Evolutionary conservation across 768 basidiomycete genomes (phyloP), one percentile per base, ranked within the genome.

Genomic region (Podaxis pistillaris): DNA sequence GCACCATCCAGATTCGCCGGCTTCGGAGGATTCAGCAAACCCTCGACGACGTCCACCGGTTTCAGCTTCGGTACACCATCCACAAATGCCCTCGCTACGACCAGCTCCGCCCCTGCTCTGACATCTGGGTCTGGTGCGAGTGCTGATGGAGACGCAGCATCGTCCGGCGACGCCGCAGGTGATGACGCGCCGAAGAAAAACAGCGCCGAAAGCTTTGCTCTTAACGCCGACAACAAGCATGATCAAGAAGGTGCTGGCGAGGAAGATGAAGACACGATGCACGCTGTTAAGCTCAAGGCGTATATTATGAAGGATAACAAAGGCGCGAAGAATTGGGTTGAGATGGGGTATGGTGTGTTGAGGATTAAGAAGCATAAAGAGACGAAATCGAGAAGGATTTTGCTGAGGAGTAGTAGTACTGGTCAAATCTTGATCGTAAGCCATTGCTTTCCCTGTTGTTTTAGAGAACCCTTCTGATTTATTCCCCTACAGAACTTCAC

Each of bases 161-260:
- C 40, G 15, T 11, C 44, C 13, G 61, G 54, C 28, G 28, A 62
- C 59, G 60, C 64, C 40, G 52, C 49, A 9, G 66, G 68, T 64
- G 60, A 63, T 57, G 62, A 56, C 1, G 13, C 17, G 6, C 46
- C 61, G 3, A 50, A 49, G 22, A 56, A 50, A 49, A 49, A 36
- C 17, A 46, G n/a, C 17, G 36, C 63, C 8, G 61, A 64, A 12
- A 63, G 60, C 46, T 60, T 59, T 19, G 15, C 58, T 1, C 17
- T 63, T 13, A 60, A 64, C 15, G 63, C 60, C 1, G 61, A 56
- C 19, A 75, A 75, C 59, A 74, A 75, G n/a, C 85, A 88, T 64
- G 90, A 90, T 65, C 78, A 78, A 58, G 90, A 90, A 63, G 91
- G 92, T 11, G 87, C 87, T 68, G 92, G 92, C 30, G 92, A 94